These are phyloP conservation scores for Aspergillus asperescens DNA, from an alignment of 495 filamentous ascomycete species.

Conservation along the genomic window DNA sequence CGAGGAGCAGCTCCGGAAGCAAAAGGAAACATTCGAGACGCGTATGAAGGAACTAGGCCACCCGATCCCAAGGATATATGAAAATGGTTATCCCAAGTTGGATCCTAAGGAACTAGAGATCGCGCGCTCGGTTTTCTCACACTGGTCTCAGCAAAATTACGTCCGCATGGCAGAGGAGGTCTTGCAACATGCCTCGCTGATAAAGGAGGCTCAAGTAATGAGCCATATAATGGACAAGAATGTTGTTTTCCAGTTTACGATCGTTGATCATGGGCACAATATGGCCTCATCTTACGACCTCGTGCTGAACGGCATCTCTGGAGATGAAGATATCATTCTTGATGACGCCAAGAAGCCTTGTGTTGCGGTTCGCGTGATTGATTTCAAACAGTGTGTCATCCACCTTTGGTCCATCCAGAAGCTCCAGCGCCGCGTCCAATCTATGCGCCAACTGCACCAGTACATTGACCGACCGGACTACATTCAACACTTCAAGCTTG, in stretches of 20 bases:
- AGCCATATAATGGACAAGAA: constrained; percentile 94
- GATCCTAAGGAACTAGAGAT: constrained; percentile 63
- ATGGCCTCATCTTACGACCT: constrained; percentile 93
- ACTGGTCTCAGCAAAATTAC: constrained; percentile 82
- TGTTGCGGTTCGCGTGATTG: constrained; percentile 83
- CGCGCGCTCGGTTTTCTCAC: constrained; percentile 58
- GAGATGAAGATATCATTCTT: constrained; percentile 77
- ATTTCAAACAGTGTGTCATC: constrained; percentile 81
- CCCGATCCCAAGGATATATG: constrained; percentile 41
- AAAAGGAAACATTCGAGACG: constrained; percentile 71
- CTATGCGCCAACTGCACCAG: constrained; percentile 95
- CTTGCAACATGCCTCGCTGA: constrained; percentile 73
- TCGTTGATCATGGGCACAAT: constrained; percentile 82
- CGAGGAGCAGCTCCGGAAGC: constrained; percentile 68
- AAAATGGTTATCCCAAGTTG: constrained; percentile 54
- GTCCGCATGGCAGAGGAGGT: constrained; percentile 94
- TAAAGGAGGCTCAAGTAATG: constrained; percentile 98
- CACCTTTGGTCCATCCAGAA: constrained; percentile 95
- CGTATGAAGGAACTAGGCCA: constrained; percentile 58
- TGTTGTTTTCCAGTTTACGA: constrained; percentile 91
- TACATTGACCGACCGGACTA: constrained; percentile 94
- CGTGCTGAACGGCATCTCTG: constrained; percentile 87
- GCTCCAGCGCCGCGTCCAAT: constrained; percentile 74
- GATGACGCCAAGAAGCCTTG: constrained; percentile 84
- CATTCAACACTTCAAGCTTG: constrained; percentile 58